A percentile compares a stretch with the other conserved stretches of the same genome.
Evolutionary conservation across 2,329 filamentous ascomycete species (phyloP).

Genomic region (Exophiala oligosperma): DNA sequence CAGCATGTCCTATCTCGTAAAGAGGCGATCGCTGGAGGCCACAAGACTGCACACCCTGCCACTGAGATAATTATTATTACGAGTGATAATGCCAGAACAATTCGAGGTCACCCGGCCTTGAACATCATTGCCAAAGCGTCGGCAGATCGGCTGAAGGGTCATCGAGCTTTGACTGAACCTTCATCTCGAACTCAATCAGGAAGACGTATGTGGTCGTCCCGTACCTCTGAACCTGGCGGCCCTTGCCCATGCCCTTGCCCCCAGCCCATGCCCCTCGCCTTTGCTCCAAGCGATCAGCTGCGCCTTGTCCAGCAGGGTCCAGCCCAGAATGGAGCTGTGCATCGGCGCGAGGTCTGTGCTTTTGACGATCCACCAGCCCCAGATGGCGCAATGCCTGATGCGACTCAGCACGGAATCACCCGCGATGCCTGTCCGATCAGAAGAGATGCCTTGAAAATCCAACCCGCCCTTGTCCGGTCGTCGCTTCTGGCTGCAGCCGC

Average conservation of each 20-base stretch:
- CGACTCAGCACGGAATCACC: constrained; percentile 27
- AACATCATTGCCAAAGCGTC: background rate
- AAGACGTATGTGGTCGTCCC: background rate
- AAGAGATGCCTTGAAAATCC: background rate
- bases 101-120: background rate
- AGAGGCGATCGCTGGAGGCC: background rate
- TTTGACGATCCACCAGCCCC: constrained; percentile 16
- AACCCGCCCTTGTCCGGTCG: constrained; percentile 10
- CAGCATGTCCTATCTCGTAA: background rate
- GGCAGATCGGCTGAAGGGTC: background rate
- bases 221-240: background rate
- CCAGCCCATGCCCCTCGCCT: background rate
- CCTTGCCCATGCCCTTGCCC: too few relatives aligned
- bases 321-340: constrained; percentile 24
- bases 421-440: constrained; percentile 12
- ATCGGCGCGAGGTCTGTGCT: constrained; percentile 18
- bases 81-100: background rate
- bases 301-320: constrained; percentile 20
- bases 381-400: constrained; percentile 27
- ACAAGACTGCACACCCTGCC: background rate
- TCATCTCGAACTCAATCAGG: constrained; percentile 3
- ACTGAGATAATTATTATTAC: too few relatives aligned
- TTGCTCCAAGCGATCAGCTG: constrained; percentile 12
- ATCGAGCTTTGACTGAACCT: background rate
- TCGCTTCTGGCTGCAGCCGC: constrained; percentile 13